These are phyloP conservation scores for Teratosphaeria viscida DNA, from an alignment of 2,329 filamentous ascomycete species.

Conservation along the genomic window DNA sequence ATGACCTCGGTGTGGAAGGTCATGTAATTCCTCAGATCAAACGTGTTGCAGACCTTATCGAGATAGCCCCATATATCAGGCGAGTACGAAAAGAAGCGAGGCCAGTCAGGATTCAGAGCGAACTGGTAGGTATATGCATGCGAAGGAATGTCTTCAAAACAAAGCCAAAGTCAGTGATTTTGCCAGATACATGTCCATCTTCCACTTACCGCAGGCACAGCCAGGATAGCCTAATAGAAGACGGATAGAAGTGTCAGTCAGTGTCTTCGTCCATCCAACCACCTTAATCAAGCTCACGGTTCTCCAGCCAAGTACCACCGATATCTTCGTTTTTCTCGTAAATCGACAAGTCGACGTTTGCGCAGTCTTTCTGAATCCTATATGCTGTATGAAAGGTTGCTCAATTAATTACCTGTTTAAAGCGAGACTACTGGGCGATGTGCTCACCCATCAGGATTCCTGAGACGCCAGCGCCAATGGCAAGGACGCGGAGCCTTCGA, in stretches of 20 bases:
- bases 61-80: slow-evolving; percentile 41
- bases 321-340: slow-evolving; percentile 37
- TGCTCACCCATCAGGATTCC: slow-evolving; percentile 30
- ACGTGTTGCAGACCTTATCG: slow-evolving; percentile 38
- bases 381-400: slow-evolving; percentile 25
- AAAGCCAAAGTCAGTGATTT: background rate
- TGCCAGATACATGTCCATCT: background rate
- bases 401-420: background rate
- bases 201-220: slow-evolving; percentile 26
- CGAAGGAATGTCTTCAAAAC: slow-evolving; percentile 30
- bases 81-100: slow-evolving; percentile 34
- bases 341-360: slow-evolving; percentile 37
- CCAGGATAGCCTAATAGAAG: slow-evolving; percentile 11
- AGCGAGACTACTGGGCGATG: background rate
- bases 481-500: slow-evolving; percentile 37
- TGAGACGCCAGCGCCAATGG: slow-evolving; percentile 39
- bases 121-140: slow-evolving; percentile 38
- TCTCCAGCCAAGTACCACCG: slow-evolving; percentile 35
- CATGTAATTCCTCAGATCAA: slow-evolving; percentile 43
- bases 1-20: slow-evolving; percentile 40
- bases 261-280: too few species aligned
- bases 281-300: background rate
- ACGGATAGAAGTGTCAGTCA: background rate
- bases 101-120: slow-evolving; percentile 37
- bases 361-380: slow-evolving; percentile 35